Conservation (phyloP, 345 rosid species). For the Moricandia arvensis region DNA sequence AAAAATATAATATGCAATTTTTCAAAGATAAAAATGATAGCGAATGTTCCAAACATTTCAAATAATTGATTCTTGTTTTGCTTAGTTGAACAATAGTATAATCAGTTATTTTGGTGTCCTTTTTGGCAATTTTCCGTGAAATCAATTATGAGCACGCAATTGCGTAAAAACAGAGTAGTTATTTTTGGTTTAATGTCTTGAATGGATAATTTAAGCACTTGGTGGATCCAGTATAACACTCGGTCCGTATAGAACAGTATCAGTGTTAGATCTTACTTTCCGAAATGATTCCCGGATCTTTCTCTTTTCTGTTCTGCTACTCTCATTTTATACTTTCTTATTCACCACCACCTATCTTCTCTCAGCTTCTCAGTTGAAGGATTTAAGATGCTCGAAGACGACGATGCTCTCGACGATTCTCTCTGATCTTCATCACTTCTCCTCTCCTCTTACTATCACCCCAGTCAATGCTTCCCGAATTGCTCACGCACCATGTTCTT, state of each 20-base stretch:
- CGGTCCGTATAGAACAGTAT: background rate
- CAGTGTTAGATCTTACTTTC: background rate
- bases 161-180: no score
- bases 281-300: slow-evolving; percentile 5
- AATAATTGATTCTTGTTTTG: no score
- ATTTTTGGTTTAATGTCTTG: no score
- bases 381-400: slow-evolving; percentile 73
- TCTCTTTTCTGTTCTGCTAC: background rate
- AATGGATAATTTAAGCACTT: no score
- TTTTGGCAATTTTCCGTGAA: no score
- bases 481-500: slow-evolving; percentile 23
- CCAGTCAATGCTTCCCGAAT: slow-evolving; percentile 39
- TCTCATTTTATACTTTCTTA: slow-evolving; percentile 33
- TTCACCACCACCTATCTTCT: slow-evolving; percentile 23
- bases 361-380: slow-evolving; percentile 83
- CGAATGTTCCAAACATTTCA: no score
- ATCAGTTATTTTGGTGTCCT: no score
- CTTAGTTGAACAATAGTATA: no score
- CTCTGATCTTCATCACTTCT: slow-evolving; percentile 37
- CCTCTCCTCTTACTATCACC: slow-evolving; percentile 56
- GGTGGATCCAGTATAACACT: background rate
- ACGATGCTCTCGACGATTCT: slow-evolving; percentile 42
- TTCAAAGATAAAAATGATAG: no score
- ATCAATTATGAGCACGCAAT: no score
- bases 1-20: no score